Conservation (phyloP, 1,139 yeast species). For the Nakaseomyces sp. region DNA sequence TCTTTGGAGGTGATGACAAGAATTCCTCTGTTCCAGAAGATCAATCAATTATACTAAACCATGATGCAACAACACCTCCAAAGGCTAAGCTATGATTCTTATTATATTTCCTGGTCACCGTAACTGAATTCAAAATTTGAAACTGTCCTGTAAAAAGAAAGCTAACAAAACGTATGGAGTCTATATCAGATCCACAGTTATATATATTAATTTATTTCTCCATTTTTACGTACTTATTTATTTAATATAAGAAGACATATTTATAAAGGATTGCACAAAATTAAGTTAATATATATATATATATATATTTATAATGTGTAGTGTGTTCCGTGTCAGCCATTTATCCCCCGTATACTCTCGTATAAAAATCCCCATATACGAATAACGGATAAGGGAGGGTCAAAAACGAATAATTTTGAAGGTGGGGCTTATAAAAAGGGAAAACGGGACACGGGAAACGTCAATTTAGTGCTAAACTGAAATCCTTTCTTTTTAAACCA, state of each 20-base stretch:
- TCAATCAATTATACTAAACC: constrained; percentile 47
- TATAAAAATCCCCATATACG: not conserved
- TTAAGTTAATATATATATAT: not conserved
- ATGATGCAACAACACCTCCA: constrained; percentile 44
- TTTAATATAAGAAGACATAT: no score
- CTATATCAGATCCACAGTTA: no score
- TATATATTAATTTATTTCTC: no score
- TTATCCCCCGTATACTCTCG: no score
- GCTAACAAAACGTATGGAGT: no score
- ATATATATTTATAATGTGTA: not conserved
- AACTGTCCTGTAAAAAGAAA: no score
- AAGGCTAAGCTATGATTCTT: constrained; percentile 44
- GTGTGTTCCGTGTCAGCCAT: no score
- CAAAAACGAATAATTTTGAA: not conserved
- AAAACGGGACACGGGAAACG: no score
- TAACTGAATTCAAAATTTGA: no score
- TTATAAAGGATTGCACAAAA: no score
- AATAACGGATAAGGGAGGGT: not conserved
- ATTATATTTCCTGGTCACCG: not conserved
- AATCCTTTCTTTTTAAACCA: not conserved
- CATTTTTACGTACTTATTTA: no score
- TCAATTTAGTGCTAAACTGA: no score
- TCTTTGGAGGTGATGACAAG: constrained; percentile 60
- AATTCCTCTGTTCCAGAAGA: constrained; percentile 36
- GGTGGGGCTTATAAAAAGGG: not conserved